These are phyloP conservation scores for Hypholoma sublateritium DNA, from an alignment of 768 basidiomycete genomes.

Conservation along the genomic window DNA sequence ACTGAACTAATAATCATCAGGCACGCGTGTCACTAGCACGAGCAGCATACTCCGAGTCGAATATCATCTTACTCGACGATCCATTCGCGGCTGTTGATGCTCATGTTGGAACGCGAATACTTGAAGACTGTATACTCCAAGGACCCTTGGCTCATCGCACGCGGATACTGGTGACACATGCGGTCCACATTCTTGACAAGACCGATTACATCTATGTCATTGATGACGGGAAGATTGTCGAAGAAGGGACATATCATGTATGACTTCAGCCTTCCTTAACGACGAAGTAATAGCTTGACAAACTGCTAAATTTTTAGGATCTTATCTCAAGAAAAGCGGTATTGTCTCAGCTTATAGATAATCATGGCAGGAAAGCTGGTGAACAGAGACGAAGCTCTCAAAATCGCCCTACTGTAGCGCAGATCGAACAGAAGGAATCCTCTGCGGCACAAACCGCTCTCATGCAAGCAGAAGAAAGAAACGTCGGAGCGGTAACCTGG, in stretches of 20 bases:
- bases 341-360: slow-evolving; percentile 54
- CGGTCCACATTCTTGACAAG: slow-evolving; percentile 56
- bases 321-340: slow-evolving; percentile 42
- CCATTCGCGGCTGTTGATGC: slow-evolving; percentile 80
- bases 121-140: slow-evolving; percentile 58
- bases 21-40: slow-evolving; percentile 77
- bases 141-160: slow-evolving; percentile 56
- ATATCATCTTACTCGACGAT: slow-evolving; percentile 80
- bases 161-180: slow-evolving; percentile 61
- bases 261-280: slow-evolving; percentile 14
- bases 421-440: background rate
- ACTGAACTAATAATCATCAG: slow-evolving; percentile 25
- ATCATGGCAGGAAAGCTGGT: slow-evolving; percentile 46
- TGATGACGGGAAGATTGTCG: slow-evolving; percentile 56
- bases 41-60: slow-evolving; percentile 71
- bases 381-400: slow-evolving; percentile 25
- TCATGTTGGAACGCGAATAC: slow-evolving; percentile 65
- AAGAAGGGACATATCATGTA: slow-evolving; percentile 62
- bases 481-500: slow-evolving; percentile 52
- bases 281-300: background rate
- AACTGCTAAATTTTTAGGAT: slow-evolving; percentile 28
- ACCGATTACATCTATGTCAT: slow-evolving; percentile 66
- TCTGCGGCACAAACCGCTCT: slow-evolving; percentile 23
- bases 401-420: background rate
- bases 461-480: slow-evolving; percentile 59